Conservation (phyloP, 176 grass and related monocot species). For the Zoysia japonica region DNA sequence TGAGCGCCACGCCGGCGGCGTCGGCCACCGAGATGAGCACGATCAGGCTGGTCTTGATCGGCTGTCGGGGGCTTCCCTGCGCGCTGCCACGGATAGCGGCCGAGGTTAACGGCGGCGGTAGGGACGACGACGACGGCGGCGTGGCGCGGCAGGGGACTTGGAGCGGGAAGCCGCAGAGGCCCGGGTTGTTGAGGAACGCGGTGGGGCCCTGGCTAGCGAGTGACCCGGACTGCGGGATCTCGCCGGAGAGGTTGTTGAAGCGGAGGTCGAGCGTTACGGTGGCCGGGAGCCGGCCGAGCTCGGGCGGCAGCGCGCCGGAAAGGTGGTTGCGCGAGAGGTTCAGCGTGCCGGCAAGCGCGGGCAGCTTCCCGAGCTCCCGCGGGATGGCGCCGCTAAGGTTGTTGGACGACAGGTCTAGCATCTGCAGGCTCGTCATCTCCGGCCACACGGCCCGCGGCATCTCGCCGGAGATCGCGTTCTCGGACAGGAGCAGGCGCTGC, state of each 20-base stretch:
- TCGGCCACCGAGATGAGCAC: constrained; percentile 68
- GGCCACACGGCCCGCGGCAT: constrained; percentile 50
- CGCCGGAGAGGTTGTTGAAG: constrained; percentile 87
- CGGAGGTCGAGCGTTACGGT: constrained; percentile 77
- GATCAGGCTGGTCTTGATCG: constrained; percentile 51
- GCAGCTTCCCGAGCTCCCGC: constrained; percentile 52
- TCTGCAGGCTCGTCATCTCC: constrained; percentile 57
- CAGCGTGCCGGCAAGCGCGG: constrained; percentile 62
- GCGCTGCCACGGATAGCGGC: neutral
- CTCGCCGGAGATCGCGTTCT: constrained; percentile 48
- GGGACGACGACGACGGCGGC: constrained; percentile 15
- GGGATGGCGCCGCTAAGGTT: constrained; percentile 59
- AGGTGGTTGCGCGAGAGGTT: constrained; percentile 78
- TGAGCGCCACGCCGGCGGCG: constrained; percentile 63
- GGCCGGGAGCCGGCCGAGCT: constrained; percentile 62
- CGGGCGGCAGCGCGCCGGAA: constrained; percentile 54
- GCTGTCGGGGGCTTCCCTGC: constrained; percentile 16
- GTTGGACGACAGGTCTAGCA: constrained; percentile 79
- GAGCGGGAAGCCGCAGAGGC: constrained; percentile 82
- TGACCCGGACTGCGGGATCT: constrained; percentile 72
- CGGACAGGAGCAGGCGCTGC: constrained; percentile 50
- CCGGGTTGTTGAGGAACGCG: constrained; percentile 76
- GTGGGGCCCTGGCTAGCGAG: constrained; percentile 82
- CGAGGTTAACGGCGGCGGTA: neutral
- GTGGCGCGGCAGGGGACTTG: constrained; percentile 65